Evolutionary conservation across 345 rosid species (phyloP), one percentile per base, ranked within the genome.

Genomic region (Lumnitzera littorea): DNA sequence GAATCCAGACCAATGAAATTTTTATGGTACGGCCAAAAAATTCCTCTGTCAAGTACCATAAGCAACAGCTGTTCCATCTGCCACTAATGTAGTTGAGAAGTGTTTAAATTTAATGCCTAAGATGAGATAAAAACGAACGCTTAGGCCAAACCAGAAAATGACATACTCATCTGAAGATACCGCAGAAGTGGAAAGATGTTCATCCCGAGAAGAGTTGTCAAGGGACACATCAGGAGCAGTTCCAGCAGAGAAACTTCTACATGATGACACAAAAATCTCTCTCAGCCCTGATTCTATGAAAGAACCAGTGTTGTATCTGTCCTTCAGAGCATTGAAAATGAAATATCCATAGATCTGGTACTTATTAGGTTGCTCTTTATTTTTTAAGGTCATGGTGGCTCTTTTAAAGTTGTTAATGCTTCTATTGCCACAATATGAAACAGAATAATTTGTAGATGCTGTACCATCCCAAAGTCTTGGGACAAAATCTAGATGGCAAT

Each of bases 191-290:
- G 74, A 66, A 70, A 58, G 76, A 68, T 70, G 84, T 56, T 86
- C 99, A 48, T 80, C 96, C 2, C 62, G 61, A 16, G 67, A 58
- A 60, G 85, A 72, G 71, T 72, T 81, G 62, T 87, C 95, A 24
- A 79, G 82, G 15, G 85, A 80, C 7, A 88, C 76, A 70, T 90
- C 84, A 58, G 87, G 73, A 53, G 91, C 96, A 54, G 75, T 80
- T 62, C 87, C 83, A 64, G 89, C 83, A 43, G 91, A 74, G 58
- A 68, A 74, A 24, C 65, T 74, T 55, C 75, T 65, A 47, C 69
- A 62, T 4, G 77, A 64, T 53, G 88, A 84, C 63, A 72, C 65
- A 60, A 84, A 86, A 51, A 86, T 71, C 66, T 74, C 83, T 70
- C 80, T 83, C 60, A 72, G 67, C 24, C 85, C 85, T 47, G 64